Evolutionary conservation across 2,329 filamentous ascomycete species (phyloP).

Genomic region (Parastagonospora nodorum): DNA sequence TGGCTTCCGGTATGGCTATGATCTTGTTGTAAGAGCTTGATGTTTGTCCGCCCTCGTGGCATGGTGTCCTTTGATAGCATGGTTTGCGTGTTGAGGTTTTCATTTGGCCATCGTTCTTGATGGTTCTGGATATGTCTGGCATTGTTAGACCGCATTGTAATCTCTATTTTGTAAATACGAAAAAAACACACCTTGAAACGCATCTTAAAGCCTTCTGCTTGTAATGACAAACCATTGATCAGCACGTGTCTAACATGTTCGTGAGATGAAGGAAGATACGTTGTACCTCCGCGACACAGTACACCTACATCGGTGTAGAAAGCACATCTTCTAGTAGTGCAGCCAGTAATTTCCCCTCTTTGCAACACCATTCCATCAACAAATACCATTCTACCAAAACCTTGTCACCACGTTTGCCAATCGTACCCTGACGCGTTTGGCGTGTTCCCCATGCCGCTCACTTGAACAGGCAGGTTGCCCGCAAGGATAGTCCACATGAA

Average conservation of each 20-base stretch:
- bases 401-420: too few species aligned
- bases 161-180: conserved; percentile 5
- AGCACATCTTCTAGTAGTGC: too few species aligned
- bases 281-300: too few species aligned
- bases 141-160: conserved; percentile 4
- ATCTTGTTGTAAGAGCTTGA: conserved; percentile 54
- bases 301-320: too few species aligned
- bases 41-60: background rate
- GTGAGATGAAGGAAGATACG: too few species aligned
- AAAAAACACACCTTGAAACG: background rate
- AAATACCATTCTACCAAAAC: too few species aligned
- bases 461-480: background rate
- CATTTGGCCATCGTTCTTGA: background rate
- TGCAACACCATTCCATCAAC: too few species aligned
- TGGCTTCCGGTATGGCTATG: conserved; percentile 60
- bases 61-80: conserved; percentile 15
- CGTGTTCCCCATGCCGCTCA: background rate
- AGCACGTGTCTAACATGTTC: background rate
- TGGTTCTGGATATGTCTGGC: background rate
- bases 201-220: background rate
- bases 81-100: conserved; percentile 1
- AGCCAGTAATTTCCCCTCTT: too few species aligned
- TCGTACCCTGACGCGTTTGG: too few species aligned
- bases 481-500: background rate
- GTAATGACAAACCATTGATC: background rate